Percentiles rank a stretch among this genome's conserved stretches.
Conservation (phyloP, 2,329 filamentous ascomycete species). For the Fusarium agapanthi region DNA sequence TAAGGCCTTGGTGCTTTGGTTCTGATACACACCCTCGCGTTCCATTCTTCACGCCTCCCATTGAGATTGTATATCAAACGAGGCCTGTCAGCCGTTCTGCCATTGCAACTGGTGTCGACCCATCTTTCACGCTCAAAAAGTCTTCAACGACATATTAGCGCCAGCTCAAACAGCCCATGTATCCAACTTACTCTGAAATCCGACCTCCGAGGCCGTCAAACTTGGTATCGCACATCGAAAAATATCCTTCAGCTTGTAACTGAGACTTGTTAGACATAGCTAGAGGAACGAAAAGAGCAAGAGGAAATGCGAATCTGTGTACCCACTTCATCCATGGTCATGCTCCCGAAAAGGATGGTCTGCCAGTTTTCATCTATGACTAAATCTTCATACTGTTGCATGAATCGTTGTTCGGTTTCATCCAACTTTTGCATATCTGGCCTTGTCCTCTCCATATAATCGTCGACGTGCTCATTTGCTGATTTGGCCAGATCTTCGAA, state of each 20-base stretch:
- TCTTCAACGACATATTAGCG: conserved; percentile 6
- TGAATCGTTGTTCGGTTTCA: conserved; percentile 26
- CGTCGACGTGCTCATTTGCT: conserved; percentile 21
- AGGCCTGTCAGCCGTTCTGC: not conserved
- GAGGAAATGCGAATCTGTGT: not conserved
- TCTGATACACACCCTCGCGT: conserved; percentile 31
- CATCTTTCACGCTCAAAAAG: conserved; percentile 23
- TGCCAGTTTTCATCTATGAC: conserved; percentile 47
- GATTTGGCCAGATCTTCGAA: conserved; percentile 24
- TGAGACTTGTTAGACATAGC: conserved; percentile 8
- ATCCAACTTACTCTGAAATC: conserved; percentile 35
- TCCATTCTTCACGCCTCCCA: conserved; percentile 36
- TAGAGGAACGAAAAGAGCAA: not conserved
- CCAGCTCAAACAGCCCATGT: not conserved
- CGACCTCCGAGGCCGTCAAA: conserved; percentile 28
- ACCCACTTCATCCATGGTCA: conserved; percentile 46
- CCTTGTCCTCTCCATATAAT: conserved; percentile 29
- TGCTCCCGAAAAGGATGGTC: conserved; percentile 38
- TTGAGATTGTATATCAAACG: conserved; percentile 33
- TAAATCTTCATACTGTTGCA: conserved; percentile 37
- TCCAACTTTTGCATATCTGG: conserved; percentile 9
- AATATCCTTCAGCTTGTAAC: conserved; percentile 37
- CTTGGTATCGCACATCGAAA: conserved; percentile 27
- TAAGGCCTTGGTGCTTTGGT: not conserved
- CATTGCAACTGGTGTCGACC: not conserved